Base-by-base conservation (phyloP, 1,284 basidiomycete species). In the Malassezia psittaci region DNA sequence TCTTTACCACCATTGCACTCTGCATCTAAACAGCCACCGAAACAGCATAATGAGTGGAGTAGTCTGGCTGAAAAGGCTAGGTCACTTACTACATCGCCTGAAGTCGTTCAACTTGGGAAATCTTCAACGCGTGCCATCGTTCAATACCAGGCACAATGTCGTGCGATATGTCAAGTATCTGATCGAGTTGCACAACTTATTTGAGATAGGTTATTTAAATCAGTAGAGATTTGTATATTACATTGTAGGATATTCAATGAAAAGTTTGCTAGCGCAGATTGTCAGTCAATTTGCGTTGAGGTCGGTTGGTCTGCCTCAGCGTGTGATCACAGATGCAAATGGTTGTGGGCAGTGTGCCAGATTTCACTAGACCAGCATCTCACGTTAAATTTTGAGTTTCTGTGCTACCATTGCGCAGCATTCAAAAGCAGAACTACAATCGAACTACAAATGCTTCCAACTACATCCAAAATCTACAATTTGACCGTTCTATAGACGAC, bases 51-150 rank as follows among this genome's bases (percentile, higher is more conserved):
- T 29, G 24, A 29, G 21, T 34, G 33, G 16, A 35, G 7, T 34
- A 38, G 34, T 33, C 47, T 47, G 7, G 19, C 8, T 11, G n/a
- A 16, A 10, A 19, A 47, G 45, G 47, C 40, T 24, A 16, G 47
- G 40, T 34, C 45, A 19, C 48, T 63, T 18, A 50, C 50, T 12
- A 59, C 65, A 6, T 6, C 64, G 39, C 64, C 69, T 5, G 60
- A 54, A 10, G 62, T 72, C 0, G 65, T 72, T 32, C 64, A 66
- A 43, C 51, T 72, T 6, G 18, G 16, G 5, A 19, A 18, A 13
- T 12, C 45, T 16, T 13, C 35, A 15, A n/a, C 18, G 12, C 44
- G 48, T 5, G 41, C 33, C 13, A 18, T 39, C 8, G 44, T 41
- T 29, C 56, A 57, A 37, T 41, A 46, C 16, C 39, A 45, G 10